Evolutionary conservation across 331 rosid species (phyloP).

Genomic region (Rosa hybrid): DNA sequence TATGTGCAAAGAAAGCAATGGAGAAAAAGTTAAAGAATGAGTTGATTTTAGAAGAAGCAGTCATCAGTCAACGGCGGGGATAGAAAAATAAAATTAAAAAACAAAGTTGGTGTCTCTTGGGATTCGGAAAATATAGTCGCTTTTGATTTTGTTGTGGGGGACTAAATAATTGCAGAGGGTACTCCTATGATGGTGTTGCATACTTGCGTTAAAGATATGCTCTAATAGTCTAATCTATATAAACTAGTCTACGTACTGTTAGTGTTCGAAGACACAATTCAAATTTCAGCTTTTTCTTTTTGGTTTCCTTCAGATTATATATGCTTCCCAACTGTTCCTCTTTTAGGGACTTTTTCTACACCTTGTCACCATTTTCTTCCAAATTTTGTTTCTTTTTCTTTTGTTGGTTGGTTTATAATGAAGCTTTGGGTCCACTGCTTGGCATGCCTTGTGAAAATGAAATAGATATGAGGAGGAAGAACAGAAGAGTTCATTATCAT

Average conservation of each 20-base stretch:
- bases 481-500: slow-evolving; percentile 22
- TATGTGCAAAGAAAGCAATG: slow-evolving; percentile 39
- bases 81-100: slow-evolving; percentile 21
- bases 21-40: slow-evolving; percentile 28
- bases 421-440: slow-evolving; percentile 42
- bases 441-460: slow-evolving; percentile 50
- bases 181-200: slow-evolving; percentile 48
- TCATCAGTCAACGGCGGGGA: slow-evolving; percentile 71
- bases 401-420: slow-evolving; percentile 31
- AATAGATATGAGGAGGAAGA: slow-evolving; percentile 12
- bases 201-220: slow-evolving; percentile 33
- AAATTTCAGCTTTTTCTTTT: slow-evolving; percentile 95
- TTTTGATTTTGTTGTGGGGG: slow-evolving; percentile 59
- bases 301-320: slow-evolving; percentile 28
- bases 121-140: slow-evolving; percentile 73
- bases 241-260: background rate
- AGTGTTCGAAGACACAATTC: slow-evolving; percentile 53
- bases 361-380: slow-evolving; percentile 32
- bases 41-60: slow-evolving; percentile 35
- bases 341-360: slow-evolving; percentile 33
- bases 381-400: slow-evolving; percentile 9
- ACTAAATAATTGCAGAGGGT: slow-evolving; percentile 77
- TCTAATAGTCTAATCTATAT: slow-evolving; percentile 1
- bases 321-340: slow-evolving; percentile 56
- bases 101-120: slow-evolving; percentile 55